Base-by-base conservation (phyloP, 352 stramenopile species). In the Phytophthora nicotianae region DNA sequence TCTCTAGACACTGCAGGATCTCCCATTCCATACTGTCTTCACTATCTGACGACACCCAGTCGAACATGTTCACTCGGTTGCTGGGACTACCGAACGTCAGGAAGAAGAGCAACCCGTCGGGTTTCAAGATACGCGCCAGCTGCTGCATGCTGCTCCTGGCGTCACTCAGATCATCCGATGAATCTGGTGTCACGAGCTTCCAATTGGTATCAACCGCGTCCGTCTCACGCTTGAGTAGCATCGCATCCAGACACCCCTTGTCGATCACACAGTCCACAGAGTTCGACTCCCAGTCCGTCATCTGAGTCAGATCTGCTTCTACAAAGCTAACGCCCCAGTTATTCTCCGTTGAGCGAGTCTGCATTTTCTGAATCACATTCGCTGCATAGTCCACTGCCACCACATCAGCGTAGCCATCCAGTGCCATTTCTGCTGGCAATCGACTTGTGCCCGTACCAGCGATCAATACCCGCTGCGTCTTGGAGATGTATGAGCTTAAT, bases 201-300 rank as follows among this genome's bases (percentile, higher is more conserved):
- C 74, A 86, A 37, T 73, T 76, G 23, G 72, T 75, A 21, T 72
- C 74, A 9, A 58, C 53, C 5, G 71, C 63, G 19, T 79, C 65
- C 1, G 77, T 86, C 60, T 86, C 77, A 9, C 69, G 74, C 47
- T 73, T 72, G 29, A 86, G 62, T 17, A 86, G 49, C 77, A 86
- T 87, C 16, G 75, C 77, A 61, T 87, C 77, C 19, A 87, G 51
- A 53, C 77, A 84, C 14, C 77, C 77, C 53, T 87, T 87, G 53
- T 87, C 74, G 14, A 86, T 63, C 51, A 86, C 75, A 32, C 74
- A 81, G 50, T 83, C 73, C 6, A 86, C 50, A 0, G 66, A 77
- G 17, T 35, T 57, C 11, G 66, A 68, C 13, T 65, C 52, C 68
- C 76, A 84, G 10, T 32, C 74, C 1, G 32, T 66, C 77, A 86